Conservation (phyloP, 2,329 filamentous ascomycete genomes). For the Verticillium longisporum region DNA sequence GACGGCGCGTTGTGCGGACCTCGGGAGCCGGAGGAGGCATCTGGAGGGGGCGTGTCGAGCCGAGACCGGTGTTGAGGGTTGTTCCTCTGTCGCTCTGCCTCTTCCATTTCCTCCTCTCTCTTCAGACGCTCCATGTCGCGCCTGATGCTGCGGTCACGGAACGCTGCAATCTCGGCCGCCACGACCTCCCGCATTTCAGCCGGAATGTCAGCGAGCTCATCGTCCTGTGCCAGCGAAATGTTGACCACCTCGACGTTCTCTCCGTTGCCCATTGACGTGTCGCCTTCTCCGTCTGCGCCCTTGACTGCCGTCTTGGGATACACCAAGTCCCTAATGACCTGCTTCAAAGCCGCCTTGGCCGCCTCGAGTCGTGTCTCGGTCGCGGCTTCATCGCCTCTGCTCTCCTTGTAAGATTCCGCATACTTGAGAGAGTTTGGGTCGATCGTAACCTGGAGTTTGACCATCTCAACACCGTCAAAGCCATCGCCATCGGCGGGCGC, state of each 20-base stretch:
- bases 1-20: slow-evolving; percentile 67
- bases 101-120: slow-evolving; percentile 88
- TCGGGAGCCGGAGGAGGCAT: slow-evolving; percentile 68
- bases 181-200: slow-evolving; percentile 95
- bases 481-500: slow-evolving; percentile 31
- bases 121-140: slow-evolving; percentile 82
- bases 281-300: slow-evolving; percentile 55
- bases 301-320: slow-evolving; percentile 50
- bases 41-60: slow-evolving; percentile 64
- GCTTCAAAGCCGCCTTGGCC: slow-evolving; percentile 61
- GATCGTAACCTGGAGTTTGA: slow-evolving; percentile 64
- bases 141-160: slow-evolving; percentile 83
- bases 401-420: slow-evolving; percentile 71
- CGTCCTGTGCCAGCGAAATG: slow-evolving; percentile 79
- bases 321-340: slow-evolving; percentile 64
- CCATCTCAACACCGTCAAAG: slow-evolving; percentile 58
- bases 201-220: slow-evolving; percentile 92
- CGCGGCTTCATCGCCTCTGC: slow-evolving; percentile 54
- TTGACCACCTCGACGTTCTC: slow-evolving; percentile 79
- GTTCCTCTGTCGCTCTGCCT: slow-evolving; percentile 64
- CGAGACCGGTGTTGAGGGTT: slow-evolving; percentile 59
- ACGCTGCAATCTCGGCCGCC: slow-evolving; percentile 86
- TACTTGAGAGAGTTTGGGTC: slow-evolving; percentile 81
- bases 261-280: slow-evolving; percentile 61
- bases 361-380: slow-evolving; percentile 63